Conservation (phyloP, 2,329 filamentous ascomycete genomes). For the Penicillium sp. region DNA sequence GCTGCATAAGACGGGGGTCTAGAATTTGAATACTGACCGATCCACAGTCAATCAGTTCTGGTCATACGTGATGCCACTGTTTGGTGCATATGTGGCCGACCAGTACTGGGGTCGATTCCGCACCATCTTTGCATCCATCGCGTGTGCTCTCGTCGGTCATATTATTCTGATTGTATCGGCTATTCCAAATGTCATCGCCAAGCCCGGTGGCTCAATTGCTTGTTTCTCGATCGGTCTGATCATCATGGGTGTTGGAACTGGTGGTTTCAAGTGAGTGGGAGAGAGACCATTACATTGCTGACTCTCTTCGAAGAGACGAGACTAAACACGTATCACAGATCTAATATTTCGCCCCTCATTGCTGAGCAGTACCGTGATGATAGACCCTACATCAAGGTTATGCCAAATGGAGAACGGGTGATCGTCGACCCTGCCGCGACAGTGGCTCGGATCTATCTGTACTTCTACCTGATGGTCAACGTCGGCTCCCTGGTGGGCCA, state of each 20-base stretch:
- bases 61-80: constrained; percentile 62
- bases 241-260: constrained; percentile 74
- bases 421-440: constrained; percentile 72
- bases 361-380: constrained; percentile 70
- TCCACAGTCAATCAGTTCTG: constrained; percentile 61
- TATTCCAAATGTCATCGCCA: constrained; percentile 64
- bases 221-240: constrained; percentile 67
- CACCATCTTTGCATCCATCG: constrained; percentile 69
- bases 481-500: constrained; percentile 65
- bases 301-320: background rate
- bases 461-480: constrained; percentile 74
- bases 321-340: constrained; percentile 31
- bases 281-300: background rate
- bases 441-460: constrained; percentile 68
- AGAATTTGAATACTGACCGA: background rate
- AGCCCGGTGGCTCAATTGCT: constrained; percentile 61
- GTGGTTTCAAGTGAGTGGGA: constrained; percentile 68
- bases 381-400: constrained; percentile 60
- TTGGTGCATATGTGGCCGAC: constrained; percentile 67
- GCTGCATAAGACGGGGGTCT: background rate
- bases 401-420: constrained; percentile 65
- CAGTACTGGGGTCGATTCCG: constrained; percentile 70
- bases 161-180: constrained; percentile 68
- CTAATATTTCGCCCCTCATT: constrained; percentile 73
- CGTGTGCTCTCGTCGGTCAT: constrained; percentile 68